Percentiles rank a stretch among this genome's conserved stretches.
Evolutionary conservation across 495 filamentous ascomycete species (phyloP).

Genomic region (Venustampulla echinocandica): DNA sequence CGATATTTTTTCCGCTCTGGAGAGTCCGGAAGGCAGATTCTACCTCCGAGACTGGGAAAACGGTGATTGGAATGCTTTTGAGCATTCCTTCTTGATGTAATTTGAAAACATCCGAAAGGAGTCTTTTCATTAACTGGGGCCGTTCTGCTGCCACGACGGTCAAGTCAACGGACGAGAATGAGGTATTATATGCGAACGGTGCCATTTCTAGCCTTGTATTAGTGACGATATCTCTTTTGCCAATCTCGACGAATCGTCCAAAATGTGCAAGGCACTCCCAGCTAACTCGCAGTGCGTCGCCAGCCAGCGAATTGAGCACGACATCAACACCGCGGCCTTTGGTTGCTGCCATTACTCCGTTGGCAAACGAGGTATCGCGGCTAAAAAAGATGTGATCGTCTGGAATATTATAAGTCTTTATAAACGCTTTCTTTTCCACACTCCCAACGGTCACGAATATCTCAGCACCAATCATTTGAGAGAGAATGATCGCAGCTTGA

Average conservation of each 20-base stretch:
- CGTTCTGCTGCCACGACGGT: slow-evolving; percentile 32
- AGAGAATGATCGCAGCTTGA: slow-evolving; percentile 50
- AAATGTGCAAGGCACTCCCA: slow-evolving; percentile 41
- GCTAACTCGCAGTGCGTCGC: slow-evolving; percentile 33
- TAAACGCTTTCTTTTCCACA: slow-evolving; percentile 42
- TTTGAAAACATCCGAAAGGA: slow-evolving; percentile 33
- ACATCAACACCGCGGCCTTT: slow-evolving; percentile 44
- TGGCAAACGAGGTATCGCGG: slow-evolving; percentile 30
- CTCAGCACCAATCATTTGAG: slow-evolving; percentile 46
- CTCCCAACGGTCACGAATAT: slow-evolving; percentile 49
- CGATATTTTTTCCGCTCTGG: slow-evolving; percentile 44
- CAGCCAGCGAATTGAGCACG: slow-evolving; percentile 42
- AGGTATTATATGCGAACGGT: slow-evolving; percentile 34
- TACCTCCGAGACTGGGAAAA: slow-evolving; percentile 42
- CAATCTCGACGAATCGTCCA: slow-evolving; percentile 41
- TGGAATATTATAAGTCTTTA: slow-evolving; percentile 39
- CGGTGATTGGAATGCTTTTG: slow-evolving; percentile 32
- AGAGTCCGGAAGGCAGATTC: slow-evolving; percentile 48
- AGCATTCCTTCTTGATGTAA: slow-evolving; percentile 34
- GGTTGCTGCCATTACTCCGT: slow-evolving; percentile 32
- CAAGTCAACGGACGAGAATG: slow-evolving; percentile 41
- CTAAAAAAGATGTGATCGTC: slow-evolving; percentile 43
- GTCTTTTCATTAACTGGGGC: slow-evolving; percentile 27
- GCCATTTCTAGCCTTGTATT: slow-evolving; percentile 27
- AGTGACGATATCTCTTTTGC: slow-evolving; percentile 29